Evolutionary conservation across 345 rosid genomes (phyloP).

Genomic region (Eucalyptus shirleyi): DNA sequence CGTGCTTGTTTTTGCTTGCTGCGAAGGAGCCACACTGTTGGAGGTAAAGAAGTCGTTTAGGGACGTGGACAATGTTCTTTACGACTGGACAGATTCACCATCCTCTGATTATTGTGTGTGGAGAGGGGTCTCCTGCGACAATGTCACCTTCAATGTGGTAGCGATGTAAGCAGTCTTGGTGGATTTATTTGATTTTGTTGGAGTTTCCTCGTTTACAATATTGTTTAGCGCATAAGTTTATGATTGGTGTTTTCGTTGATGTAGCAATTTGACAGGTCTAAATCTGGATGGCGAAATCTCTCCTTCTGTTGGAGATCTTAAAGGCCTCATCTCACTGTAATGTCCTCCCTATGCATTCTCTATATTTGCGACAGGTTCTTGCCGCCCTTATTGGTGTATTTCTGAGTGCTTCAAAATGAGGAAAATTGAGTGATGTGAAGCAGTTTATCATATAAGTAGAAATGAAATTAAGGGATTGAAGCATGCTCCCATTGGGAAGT

Average conservation of each 20-base stretch:
- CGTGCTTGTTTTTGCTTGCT: background rate
- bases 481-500: background rate
- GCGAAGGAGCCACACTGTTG: slow-evolving; percentile 58
- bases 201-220: background rate
- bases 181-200: slow-evolving; percentile 7
- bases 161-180: slow-evolving; percentile 38
- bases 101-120: slow-evolving; percentile 82
- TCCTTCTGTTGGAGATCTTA: slow-evolving; percentile 78
- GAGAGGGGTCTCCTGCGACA: slow-evolving; percentile 86
- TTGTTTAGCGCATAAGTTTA: background rate
- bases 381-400: background rate
- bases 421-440: background rate
- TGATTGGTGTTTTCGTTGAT: background rate
- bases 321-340: slow-evolving; percentile 56
- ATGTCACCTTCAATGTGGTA: slow-evolving; percentile 69
- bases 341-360: background rate
- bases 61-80: slow-evolving; percentile 82
- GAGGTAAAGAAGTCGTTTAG: slow-evolving; percentile 91
- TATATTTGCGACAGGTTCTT: background rate
- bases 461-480: background rate
- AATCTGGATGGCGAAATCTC: slow-evolving; percentile 95
- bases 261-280: slow-evolving; percentile 80
- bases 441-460: background rate
- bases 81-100: slow-evolving; percentile 74
- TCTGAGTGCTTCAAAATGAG: background rate